Evolutionary conservation across 768 basidiomycete genomes (phyloP), one percentile per base, ranked within the genome.

Genomic region (Leucocoprinus birnbaumii): DNA sequence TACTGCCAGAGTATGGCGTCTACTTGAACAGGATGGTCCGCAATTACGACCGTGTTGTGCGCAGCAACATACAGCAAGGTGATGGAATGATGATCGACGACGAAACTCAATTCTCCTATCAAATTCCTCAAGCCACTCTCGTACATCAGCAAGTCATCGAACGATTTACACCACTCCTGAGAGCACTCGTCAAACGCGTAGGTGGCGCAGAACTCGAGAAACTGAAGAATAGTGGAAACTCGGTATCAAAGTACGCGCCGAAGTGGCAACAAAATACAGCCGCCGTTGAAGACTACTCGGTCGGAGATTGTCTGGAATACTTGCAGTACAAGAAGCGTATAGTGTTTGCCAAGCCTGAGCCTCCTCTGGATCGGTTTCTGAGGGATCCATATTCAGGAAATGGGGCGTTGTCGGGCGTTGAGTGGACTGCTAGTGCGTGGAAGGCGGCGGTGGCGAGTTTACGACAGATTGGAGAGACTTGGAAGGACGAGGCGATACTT

Each of bases 361-460:
- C 54, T 10, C 54, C 54, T 11, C 19, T 55, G 16, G 40, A 43
- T 11, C 47, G 54, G 3, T 55, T 85, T 25, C 24, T 55, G 50
- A 75, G 67, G 51, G 70, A 70, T 45, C 77, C 83, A 40, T 75
- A 79, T 58, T 64, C 69, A 34, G 71, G 69, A 19, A 67, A 57
- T 25, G 87, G 86, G 0, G 80, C 80, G 14, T 78, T 87, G 44
- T 69, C 79, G n/a, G 90, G 90, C 1, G 80, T 83, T 62, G 87
- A 91, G 59, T 93, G 89, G 89, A 75, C 85, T 11, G 72, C 80
- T 44, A 71, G 75, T 49, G 87, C 85, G 61, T 92, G 90, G 89
- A 71, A 77, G 59, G 72, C 78, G 11, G 79, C 72, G 25, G 65
- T 87, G 55, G 61, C 61, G 6, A 73, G 71, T 48, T 61, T 92